phyloP scores from a whole-genome alignment of 805 yeast species.

The Ogataea saltuana region DNA sequence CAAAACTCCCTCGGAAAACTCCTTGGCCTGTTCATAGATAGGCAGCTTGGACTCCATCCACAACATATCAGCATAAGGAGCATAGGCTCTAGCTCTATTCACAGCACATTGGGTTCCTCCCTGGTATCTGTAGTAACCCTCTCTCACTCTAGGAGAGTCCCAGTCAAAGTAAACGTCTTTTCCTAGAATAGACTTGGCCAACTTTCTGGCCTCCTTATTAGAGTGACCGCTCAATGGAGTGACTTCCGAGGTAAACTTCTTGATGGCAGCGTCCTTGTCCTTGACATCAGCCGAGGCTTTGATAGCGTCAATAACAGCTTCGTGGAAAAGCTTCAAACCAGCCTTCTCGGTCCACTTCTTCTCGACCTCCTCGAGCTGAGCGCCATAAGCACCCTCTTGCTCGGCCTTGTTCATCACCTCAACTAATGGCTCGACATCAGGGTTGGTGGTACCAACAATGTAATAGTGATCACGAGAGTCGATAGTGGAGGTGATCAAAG shows the following conservation, averaged over 20 bases:
- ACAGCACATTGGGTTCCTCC: slow-evolving; percentile 98
- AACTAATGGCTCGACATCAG: slow-evolving; percentile 70
- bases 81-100: slow-evolving; percentile 92
- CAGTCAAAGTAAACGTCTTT: slow-evolving; percentile 87
- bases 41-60: slow-evolving; percentile 99
- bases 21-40: slow-evolving; percentile 89
- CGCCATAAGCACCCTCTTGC: slow-evolving; percentile 68
- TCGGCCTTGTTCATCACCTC: slow-evolving; percentile 84
- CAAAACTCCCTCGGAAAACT: slow-evolving; percentile 90
- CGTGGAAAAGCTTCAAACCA: slow-evolving; percentile 83
- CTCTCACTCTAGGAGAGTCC: slow-evolving; percentile 94
- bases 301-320: slow-evolving; percentile 86
- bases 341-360: slow-evolving; percentile 80
- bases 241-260: slow-evolving; percentile 64
- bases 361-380: slow-evolving; percentile 70
- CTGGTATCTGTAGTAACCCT: slow-evolving; percentile 92
- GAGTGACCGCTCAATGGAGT: slow-evolving; percentile 77
- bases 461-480: slow-evolving; percentile 94
- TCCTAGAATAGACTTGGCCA: slow-evolving; percentile 77
- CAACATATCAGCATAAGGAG: slow-evolving; percentile 92
- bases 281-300: slow-evolving; percentile 51
- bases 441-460: slow-evolving; percentile 88
- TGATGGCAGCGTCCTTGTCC: slow-evolving; percentile 63
- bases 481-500: slow-evolving; percentile 88
- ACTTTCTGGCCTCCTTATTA: slow-evolving; percentile 71